Conservation (phyloP, 352 stramenopile species). For the Blastocystis sp. region DNA sequence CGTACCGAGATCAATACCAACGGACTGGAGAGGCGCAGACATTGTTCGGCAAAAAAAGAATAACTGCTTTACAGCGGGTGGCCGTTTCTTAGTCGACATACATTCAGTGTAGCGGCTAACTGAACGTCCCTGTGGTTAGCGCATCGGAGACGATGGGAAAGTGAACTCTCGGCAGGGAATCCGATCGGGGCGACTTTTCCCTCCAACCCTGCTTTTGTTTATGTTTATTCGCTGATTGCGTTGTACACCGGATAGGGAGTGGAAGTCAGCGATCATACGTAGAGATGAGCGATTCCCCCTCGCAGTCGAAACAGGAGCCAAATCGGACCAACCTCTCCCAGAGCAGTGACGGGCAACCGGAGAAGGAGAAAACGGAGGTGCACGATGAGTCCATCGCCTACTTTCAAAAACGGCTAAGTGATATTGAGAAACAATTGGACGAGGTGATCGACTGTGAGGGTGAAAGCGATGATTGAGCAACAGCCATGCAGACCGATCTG, state of each 20-base stretch:
- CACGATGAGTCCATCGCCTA: conserved; percentile 26
- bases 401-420: not conserved
- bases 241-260: too few species aligned
- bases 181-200: too few species aligned
- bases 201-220: too few species aligned
- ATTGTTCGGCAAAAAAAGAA: not conserved
- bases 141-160: too few species aligned
- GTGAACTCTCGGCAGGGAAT: too few species aligned
- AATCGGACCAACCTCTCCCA: too few species aligned
- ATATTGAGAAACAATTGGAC: conserved; percentile 17
- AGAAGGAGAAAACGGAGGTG: not conserved
- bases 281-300: too few species aligned
- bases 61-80: conserved; percentile 49
- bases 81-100: not conserved
- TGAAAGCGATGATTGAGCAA: not conserved
- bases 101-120: not conserved
- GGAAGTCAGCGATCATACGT: too few species aligned
- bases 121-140: too few species aligned
- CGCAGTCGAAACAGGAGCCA: too few species aligned
- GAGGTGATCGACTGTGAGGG: not conserved
- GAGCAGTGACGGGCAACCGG: not conserved
- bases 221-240: too few species aligned
- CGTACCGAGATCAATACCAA: conserved; percentile 82
- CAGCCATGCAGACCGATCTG: conserved; percentile 23
- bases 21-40: not conserved